Conservation (phyloP, 192 early-diverging fungal genomes). For the Coemansia erecta region DNA sequence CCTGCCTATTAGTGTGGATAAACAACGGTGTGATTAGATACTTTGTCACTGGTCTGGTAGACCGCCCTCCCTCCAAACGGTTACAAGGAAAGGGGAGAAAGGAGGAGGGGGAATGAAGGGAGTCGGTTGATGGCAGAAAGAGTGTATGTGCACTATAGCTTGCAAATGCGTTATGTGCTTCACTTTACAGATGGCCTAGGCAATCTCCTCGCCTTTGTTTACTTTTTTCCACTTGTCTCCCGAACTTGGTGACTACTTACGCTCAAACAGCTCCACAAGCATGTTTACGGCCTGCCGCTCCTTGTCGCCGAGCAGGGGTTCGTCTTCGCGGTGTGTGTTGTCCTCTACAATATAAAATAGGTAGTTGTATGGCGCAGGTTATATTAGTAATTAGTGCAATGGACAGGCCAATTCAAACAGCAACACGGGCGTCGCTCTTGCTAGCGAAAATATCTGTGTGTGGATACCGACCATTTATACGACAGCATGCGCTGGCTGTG, state of each 20-base stretch:
- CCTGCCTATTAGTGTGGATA: slow-evolving; percentile 55
- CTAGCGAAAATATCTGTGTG: not conserved
- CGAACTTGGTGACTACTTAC: slow-evolving; percentile 19
- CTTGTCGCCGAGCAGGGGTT: slow-evolving; percentile 48
- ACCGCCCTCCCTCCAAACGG: no score
- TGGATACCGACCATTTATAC: slow-evolving; percentile 24
- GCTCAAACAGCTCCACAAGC: slow-evolving; percentile 52
- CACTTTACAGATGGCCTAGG: no score
- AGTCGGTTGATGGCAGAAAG: no score
- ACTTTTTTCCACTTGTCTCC: no score
- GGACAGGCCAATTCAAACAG: not conserved
- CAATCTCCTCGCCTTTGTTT: no score
- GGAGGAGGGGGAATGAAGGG: no score
- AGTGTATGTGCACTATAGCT: no score
- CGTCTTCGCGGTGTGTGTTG: slow-evolving; percentile 31
- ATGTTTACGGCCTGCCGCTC: slow-evolving; percentile 49
- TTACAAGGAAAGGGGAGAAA: no score
- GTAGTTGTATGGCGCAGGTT: no score
- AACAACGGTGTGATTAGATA: not conserved
- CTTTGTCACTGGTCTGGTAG: not conserved
- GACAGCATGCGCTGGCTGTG: slow-evolving; percentile 17
- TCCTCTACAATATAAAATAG: slow-evolving; percentile 35
- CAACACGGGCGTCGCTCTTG: not conserved
- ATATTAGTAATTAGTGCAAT: not conserved
- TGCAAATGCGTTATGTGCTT: no score